Conservation (phyloP, 2,329 filamentous ascomycete species). For the Biscogniauxia mediterranea region DNA sequence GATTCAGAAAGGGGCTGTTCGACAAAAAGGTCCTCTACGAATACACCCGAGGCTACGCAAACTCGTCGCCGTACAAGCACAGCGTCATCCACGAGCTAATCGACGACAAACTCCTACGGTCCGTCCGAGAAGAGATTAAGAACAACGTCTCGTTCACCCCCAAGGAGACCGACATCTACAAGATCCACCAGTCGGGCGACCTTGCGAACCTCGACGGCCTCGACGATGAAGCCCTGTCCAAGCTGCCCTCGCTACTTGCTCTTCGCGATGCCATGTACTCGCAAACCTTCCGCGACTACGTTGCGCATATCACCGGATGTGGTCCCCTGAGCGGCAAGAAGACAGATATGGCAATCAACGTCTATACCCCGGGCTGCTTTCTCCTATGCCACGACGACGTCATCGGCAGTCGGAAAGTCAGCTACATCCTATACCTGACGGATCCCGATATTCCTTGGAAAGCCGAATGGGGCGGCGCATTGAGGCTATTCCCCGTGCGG, state of each 20-base stretch:
- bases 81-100: conserved; percentile 83
- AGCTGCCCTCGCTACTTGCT: conserved; percentile 82
- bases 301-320: conserved; percentile 80
- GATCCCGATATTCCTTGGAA: conserved; percentile 91
- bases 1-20: conserved; percentile 68
- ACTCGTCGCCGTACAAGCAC: conserved; percentile 79
- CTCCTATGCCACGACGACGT: conserved; percentile 97
- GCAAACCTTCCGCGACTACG: conserved; percentile 80
- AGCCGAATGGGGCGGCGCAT: conserved; percentile 85
- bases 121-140: conserved; percentile 85
- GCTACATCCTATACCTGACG: conserved; percentile 94
- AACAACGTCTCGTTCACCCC: conserved; percentile 92
- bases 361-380: conserved; percentile 95
- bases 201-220: conserved; percentile 94
- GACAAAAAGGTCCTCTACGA: conserved; percentile 54
- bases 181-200: conserved; percentile 97
- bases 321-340: conserved; percentile 88
- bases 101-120: conserved; percentile 76
- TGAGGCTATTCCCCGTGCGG: conserved; percentile 78
- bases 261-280: conserved; percentile 97
- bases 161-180: conserved; percentile 99
- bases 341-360: conserved; percentile 99
- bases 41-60: conserved; percentile 62
- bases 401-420: conserved; percentile 92
- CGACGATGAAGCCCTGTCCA: conserved; percentile 78